Conservation (phyloP, 2,329 filamentous ascomycete species). For the Calonectria pauciramosa region DNA sequence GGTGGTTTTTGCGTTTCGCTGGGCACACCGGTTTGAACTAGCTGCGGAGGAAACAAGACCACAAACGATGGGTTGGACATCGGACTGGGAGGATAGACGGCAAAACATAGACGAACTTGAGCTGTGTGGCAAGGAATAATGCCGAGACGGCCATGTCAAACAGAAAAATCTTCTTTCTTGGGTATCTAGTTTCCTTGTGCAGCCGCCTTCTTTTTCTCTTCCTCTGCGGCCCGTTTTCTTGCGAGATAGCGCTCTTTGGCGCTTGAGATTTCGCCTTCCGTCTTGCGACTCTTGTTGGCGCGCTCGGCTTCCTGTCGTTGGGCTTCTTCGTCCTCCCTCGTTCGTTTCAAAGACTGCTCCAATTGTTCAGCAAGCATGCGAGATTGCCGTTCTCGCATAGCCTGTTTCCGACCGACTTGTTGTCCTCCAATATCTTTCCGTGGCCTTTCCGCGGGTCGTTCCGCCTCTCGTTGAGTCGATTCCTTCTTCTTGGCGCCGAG, state of each 20-base stretch:
- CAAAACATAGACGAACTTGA: constrained; percentile 35
- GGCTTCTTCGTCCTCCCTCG: constrained; percentile 76
- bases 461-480: constrained; percentile 42
- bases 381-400: constrained; percentile 81
- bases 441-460: constrained; percentile 45
- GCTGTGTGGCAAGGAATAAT: constrained; percentile 32
- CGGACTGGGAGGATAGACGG: constrained; percentile 32
- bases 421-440: constrained; percentile 57
- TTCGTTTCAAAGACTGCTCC: constrained; percentile 78
- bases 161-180: constrained; percentile 37
- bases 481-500: constrained; percentile 74
- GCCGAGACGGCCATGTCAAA: constrained; percentile 33
- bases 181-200: constrained; percentile 50
- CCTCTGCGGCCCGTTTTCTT: constrained; percentile 80
- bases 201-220: constrained; percentile 69
- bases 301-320: constrained; percentile 74
- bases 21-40: background rate
- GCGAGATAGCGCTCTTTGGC: constrained; percentile 86
- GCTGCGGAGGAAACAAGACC: constrained; percentile 6
- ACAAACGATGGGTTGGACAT: constrained; percentile 23
- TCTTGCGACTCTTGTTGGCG: constrained; percentile 82
- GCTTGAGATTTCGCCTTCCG: constrained; percentile 79
- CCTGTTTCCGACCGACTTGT: constrained; percentile 68
- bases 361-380: constrained; percentile 85
- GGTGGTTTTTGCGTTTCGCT: constrained; percentile 1